Percentiles rank a stretch among this genome's conserved stretches.
Evolutionary conservation across 164 flowering plant genomes (phyloP).

Genomic region (Vitis amurensis): DNA sequence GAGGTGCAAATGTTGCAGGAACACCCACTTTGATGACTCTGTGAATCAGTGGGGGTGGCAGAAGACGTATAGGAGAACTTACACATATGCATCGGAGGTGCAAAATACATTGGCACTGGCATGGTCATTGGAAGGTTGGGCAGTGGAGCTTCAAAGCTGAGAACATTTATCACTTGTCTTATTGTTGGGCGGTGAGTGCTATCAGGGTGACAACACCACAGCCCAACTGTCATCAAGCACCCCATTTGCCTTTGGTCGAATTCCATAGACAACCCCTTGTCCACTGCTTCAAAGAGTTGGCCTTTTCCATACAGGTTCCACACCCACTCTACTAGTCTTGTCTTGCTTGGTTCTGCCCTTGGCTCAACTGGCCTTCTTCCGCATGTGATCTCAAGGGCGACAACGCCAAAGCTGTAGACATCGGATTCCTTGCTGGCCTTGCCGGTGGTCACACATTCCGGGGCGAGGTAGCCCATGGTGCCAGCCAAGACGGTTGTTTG

Average conservation of each 20-base stretch:
- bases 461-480: slow-evolving; percentile 64
- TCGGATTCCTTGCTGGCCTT: slow-evolving; percentile 55
- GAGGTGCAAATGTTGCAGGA: slow-evolving; percentile 11
- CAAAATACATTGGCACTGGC: slow-evolving; percentile 41
- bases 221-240: slow-evolving; percentile 42
- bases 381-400: slow-evolving; percentile 47
- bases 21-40: background rate
- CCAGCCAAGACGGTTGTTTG: slow-evolving; percentile 55
- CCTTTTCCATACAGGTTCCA: slow-evolving; percentile 55
- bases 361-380: slow-evolving; percentile 43
- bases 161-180: slow-evolving; percentile 39
- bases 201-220: slow-evolving; percentile 61
- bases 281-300: slow-evolving; percentile 36
- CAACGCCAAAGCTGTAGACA: slow-evolving; percentile 60
- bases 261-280: slow-evolving; percentile 20
- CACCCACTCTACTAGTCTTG: slow-evolving; percentile 51
- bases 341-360: slow-evolving; percentile 19
- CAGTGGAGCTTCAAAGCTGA: slow-evolving; percentile 41
- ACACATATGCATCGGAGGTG: slow-evolving; percentile 15
- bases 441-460: slow-evolving; percentile 51
- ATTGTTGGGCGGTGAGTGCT: slow-evolving; percentile 38
- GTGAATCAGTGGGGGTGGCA: background rate
- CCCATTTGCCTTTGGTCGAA: slow-evolving; percentile 37
- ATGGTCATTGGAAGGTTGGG: slow-evolving; percentile 40
- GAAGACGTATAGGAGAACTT: slow-evolving; percentile 19